Base-by-base conservation (phyloP, 768 basidiomycete species). In the Nidularia pulvinata region DNA sequence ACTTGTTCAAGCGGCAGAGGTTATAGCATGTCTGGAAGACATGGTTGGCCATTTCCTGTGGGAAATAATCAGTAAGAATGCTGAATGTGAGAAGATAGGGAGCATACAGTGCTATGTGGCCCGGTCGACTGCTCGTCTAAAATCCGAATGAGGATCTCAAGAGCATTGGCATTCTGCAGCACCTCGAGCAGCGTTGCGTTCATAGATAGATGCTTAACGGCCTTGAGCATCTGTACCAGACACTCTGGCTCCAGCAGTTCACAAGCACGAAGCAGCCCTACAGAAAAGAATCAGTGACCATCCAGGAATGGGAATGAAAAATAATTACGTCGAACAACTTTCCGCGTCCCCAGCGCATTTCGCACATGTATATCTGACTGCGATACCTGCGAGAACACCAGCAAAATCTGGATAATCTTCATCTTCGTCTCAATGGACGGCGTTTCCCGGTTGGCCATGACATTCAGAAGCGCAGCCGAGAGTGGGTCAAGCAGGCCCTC, bases 21-120 rank as follows among this genome's bases (percentile, higher is more conserved):
- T 96, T 96, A 76, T 93, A 98, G 63, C 95, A 93, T 2, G 95
- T 94, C 70, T 97, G 95, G 80, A 98, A 95, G 55, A 97, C 86
- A 61, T 98, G 94, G 58, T 98, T 98, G 48, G 93, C 89, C 70
- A 98, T 91, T 82, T 99, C 96, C 93, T 98, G 64, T 49, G n/a
- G 25, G 52, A 25, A 64, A 52, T 33, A 36, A 46, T 37, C 16
- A 6, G 46, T 33, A 32, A 25, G 1, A 13, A 33, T 19, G 5
- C 33, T 25, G 25, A 1, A 52, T 22, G n/a, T 51, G 25, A 48
- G 19, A 39, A 22, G 32, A 25, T 4, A 14, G 7, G 13, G 57
- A 5, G 75, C 87, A 51, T 63, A 94, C 95, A 9, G 94, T 88
- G 64, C 84, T 87, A 59, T 94, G 88, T 0, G 84, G 81, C 1